Base-by-base conservation (phyloP, 805 yeast genomes). In the Cyberlindnera mississippiensis region DNA sequence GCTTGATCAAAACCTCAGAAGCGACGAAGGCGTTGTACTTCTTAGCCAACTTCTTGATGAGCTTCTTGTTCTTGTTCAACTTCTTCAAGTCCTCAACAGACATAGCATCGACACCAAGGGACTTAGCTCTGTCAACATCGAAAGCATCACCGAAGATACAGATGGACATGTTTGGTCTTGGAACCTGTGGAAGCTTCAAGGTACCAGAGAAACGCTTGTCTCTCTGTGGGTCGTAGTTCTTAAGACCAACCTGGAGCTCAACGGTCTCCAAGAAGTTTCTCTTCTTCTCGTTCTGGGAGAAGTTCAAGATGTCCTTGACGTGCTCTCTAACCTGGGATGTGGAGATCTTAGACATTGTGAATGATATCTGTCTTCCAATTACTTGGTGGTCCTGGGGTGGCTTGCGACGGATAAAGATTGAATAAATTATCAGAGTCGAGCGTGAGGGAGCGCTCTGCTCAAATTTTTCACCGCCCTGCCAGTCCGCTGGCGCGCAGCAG, bases 181-280 rank as follows among this genome's bases (percentile, higher is more conserved):
- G 99, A 60, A 95, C 96, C 69, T 82, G 83, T 69, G 99, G 99
- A 65, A 93, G 81, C 78, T 83, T 93, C 78, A 93, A 83, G 69
- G 98, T 69, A 79, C 99, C 99, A 72, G 98, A 91, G 97, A 93
- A 93, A 89, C 99, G 98, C 90, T 93, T 93, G 78, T 93, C 99
- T 87, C 99, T 90, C 82, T 93, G 99, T 71, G 99, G 98, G 74
- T 93, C 99, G 78, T 93, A 93, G 96, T 93, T 93, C 90, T 93
- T 93, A 66, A 93, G 83, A 75, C 99, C 99, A 69, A 93, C 96
- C 80, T 93, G 99, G 71, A 93, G 82, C 80, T 93, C 99, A 67
- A 93, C 90, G 74, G 99, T 91, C 85, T 93, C 99, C 76, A 91
- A 85, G 80, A 93, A 93, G 96, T 93, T 93, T 85, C 99, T 90